These are phyloP conservation scores for Albatrellus ellisii DNA, from an alignment of 768 basidiomycete genomes.

Conservation along the genomic window DNA sequence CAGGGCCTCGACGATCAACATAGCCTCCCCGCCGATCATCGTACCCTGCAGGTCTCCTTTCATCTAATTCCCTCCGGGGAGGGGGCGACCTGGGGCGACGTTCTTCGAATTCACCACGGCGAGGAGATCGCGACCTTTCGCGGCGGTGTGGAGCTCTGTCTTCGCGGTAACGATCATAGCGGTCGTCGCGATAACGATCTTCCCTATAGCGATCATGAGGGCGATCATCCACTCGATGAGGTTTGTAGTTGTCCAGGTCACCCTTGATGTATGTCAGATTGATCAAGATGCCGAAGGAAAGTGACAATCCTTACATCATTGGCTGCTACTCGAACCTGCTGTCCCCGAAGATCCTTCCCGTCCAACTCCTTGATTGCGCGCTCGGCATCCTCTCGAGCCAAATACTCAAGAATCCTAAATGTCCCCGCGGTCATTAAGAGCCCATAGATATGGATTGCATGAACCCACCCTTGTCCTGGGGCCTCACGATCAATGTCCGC, in stretches of 20 bases:
- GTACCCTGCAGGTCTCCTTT: slow-evolving; percentile 85
- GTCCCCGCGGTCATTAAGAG: neutral
- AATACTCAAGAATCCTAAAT: slow-evolving; percentile 78
- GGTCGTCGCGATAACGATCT: slow-evolving; percentile 38
- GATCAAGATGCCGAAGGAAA: slow-evolving; percentile 6
- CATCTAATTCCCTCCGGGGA: slow-evolving; percentile 68
- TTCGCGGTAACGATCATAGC: slow-evolving; percentile 27
- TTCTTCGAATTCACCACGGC: slow-evolving; percentile 57
- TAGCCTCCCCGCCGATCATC: slow-evolving; percentile 77
- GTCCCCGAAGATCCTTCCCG: slow-evolving; percentile 78
- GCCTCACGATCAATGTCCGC: slow-evolving; percentile 87
- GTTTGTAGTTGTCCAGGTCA: slow-evolving; percentile 62
- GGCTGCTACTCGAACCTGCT: slow-evolving; percentile 57
- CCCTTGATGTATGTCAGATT: slow-evolving; percentile 28
- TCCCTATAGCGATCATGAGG: slow-evolving; percentile 15
- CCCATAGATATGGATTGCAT: slow-evolving; percentile 1
- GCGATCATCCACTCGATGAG: slow-evolving; percentile 64
- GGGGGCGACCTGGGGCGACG: slow-evolving; percentile 81
- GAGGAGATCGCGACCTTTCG: slow-evolving; percentile 75
- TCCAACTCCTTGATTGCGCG: slow-evolving; percentile 83
- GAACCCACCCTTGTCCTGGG: slow-evolving; percentile 74
- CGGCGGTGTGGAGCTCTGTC: slow-evolving; percentile 43
- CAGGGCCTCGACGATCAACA: slow-evolving; percentile 76
- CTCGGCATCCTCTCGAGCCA: slow-evolving; percentile 81
- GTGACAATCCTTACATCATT: slow-evolving; percentile 43